These are phyloP conservation scores for Spathaspora sp. DNA, from an alignment of 805 yeast genomes.

Conservation along the genomic window DNA sequence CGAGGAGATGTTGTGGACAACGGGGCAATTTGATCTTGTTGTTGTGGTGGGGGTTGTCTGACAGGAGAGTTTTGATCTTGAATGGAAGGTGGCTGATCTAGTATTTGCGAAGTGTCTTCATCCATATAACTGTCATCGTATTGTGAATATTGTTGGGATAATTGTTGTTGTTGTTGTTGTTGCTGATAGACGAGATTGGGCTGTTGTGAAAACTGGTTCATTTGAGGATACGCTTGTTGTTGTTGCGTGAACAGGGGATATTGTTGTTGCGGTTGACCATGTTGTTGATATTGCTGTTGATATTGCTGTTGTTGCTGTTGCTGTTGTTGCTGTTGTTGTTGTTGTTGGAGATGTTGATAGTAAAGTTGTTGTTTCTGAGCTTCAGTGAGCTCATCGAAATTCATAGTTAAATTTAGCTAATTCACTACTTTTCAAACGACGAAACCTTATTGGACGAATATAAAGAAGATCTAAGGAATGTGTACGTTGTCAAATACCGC, in stretches of 20 bases:
- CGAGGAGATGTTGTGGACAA: conserved; percentile 12
- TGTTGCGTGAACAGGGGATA: conserved; percentile 8
- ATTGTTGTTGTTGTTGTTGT: conserved; percentile 12
- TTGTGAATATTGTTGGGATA: conserved; percentile 8
- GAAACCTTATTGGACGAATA: background rate
- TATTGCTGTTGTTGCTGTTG: conserved; percentile 5
- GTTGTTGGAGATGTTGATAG: conserved; percentile 19
- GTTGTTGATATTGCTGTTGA: conserved; percentile 14
- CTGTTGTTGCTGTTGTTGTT: conserved; percentile 10
- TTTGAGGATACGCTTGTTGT: conserved; percentile 12
- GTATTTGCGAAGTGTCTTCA: conserved; percentile 28
- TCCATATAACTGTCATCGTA: conserved; percentile 36
- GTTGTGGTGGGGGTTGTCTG: conserved; percentile 8
- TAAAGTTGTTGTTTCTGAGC: conserved; percentile 30
- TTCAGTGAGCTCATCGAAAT: conserved; percentile 26
- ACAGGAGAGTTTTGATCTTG: conserved; percentile 7
- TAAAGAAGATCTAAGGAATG: background rate
- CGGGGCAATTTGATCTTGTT: background rate
- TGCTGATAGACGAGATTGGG: conserved; percentile 8
- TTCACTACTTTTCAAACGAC: background rate
- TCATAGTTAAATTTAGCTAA: conserved; percentile 13
- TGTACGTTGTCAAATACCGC: background rate
- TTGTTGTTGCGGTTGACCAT: conserved; percentile 13
- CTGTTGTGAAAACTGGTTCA: conserved; percentile 9
- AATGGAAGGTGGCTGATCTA: conserved; percentile 10